Evolutionary conservation across 495 filamentous ascomycete genomes (phyloP), one percentile per base, ranked within the genome.

Genomic region (Penicillium simplicissimum): DNA sequence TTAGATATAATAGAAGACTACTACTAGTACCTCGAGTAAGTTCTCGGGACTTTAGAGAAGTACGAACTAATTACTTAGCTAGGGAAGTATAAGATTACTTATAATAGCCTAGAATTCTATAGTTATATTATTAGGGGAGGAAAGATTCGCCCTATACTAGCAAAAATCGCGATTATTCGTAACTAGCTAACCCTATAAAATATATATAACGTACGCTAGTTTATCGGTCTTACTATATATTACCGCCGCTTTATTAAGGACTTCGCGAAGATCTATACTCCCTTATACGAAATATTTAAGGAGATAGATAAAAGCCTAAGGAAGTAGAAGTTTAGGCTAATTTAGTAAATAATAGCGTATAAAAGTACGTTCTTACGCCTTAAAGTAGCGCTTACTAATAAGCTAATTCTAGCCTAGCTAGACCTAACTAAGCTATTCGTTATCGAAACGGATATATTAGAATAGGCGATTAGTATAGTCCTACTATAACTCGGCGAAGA

Each of bases 391-490:
- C 36, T 55, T 38, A 55, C 11, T 4, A 5, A 23, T 15, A 15
- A 7, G 10, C 21, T 23, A 21, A n/a, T 55, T 31, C 14, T 40
- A 55, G 19, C 38, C 2, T 56, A 42, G 25, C 36, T 43, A 43
- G 19, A 56, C 25, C 17, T 17, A 25, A 14, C 14, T 3, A 43
- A 56, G 17, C 15, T 6, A 14, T 56, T 56, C n/a, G 14, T 28
- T 14, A 56, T 56, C n/a, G n/a, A 34, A 19, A 56, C 10, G 4
- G 31, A 52, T n/a, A n/a, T 34, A 6, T 52, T 17, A 10, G 28
- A 34, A 14, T 52, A 52, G 8, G n/a, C 34, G 34, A 52, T 52
- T 52, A 34, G 48, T 6, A 52, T 52, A 52, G 48, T 34, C 11
- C 8, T 52, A 34, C 14, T 31, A 3, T 34, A 52, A 34, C 1